Percentiles rank a stretch among this genome's conserved stretches.
phyloP scores from a whole-genome alignment of 768 basidiomycete species.

The Lactarius hatsudake region DNA sequence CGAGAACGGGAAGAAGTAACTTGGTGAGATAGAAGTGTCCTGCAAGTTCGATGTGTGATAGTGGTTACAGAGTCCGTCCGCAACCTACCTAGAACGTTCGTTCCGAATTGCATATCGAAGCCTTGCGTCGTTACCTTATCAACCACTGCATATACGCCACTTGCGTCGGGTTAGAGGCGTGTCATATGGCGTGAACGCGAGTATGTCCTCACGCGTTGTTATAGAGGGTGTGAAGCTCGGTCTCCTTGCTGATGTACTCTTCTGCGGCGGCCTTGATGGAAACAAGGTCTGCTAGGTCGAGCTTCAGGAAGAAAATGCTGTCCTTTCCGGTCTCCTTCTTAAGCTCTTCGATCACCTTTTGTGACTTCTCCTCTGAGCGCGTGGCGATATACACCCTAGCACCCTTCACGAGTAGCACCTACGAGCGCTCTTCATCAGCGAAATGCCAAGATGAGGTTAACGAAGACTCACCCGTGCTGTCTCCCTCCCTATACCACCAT shows the following conservation, averaged over 20 bases:
- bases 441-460: background rate
- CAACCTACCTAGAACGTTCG: constrained; percentile 32
- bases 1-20: constrained; percentile 35
- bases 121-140: constrained; percentile 35
- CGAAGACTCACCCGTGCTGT: constrained; percentile 18
- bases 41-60: constrained; percentile 1
- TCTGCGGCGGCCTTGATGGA: constrained; percentile 37
- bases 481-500: constrained; percentile 28
- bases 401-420: constrained; percentile 33
- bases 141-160: constrained; percentile 35
- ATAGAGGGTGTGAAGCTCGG: constrained; percentile 35
- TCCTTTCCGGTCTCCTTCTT: constrained; percentile 26
- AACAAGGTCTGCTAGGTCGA: constrained; percentile 40
- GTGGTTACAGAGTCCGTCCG: background rate
- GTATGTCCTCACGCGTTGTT: constrained; percentile 34
- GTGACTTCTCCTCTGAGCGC: constrained; percentile 28
- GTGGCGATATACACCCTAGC: constrained; percentile 36
- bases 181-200: background rate
- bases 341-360: constrained; percentile 28
- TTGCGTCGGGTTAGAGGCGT: constrained; percentile 22
- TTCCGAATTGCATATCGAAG: constrained; percentile 39
- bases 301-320: constrained; percentile 31
- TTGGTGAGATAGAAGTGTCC: constrained; percentile 37
- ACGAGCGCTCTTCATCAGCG: background rate
- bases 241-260: constrained; percentile 34